Base-by-base conservation (phyloP, 768 basidiomycete species). In the Leccinum rimulosum region DNA sequence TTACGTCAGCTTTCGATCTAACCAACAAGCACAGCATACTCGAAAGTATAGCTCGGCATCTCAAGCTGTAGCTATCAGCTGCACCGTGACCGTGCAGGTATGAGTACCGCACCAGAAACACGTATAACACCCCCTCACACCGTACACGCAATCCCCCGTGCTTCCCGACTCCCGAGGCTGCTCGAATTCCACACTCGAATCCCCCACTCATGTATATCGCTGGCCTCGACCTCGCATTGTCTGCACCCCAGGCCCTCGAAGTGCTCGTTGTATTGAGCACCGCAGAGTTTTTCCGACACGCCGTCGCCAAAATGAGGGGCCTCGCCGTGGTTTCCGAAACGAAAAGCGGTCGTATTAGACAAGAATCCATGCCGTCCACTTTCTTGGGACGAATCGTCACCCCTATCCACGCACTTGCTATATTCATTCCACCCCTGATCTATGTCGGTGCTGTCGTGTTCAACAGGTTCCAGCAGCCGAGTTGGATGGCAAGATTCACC, bases 401-500 rank as follows among this genome's bases (percentile, higher is more conserved):
- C 8, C 71, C 68, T 9, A 52, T 74, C 43, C 74, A 72, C 17
- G 58, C 47, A 11, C 30, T 66, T 2, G 66, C 67, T 9, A 27
- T 53, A 3, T 45, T 64, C 19, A 10, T 66, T 31, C 60, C 67
- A 1, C 71, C 74, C 6, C 10, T 68, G 14, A 30, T 66, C 6
- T 75, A 73, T 25, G 50, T 70, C 25, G 59, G 56, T n/a, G 64
- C 61, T 22, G 25, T 74, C 43, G 60, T 25, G 1, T 48, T 67
- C 43, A 74, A 71, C 45, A 33, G 61, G 17, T 59, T 76, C 53
- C 59, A 61, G 8, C 73, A 66, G 51, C 73, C 74, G 1, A 55
- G 54, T 11, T 77, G 76, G 76, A 64, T 74, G 61, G 36, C 43
- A 14, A 62, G 49, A 25, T 66, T 52, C 22, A 58, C 65, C 6